Conservation (phyloP, 768 basidiomycete species). For the Kwoniella europaea region DNA sequence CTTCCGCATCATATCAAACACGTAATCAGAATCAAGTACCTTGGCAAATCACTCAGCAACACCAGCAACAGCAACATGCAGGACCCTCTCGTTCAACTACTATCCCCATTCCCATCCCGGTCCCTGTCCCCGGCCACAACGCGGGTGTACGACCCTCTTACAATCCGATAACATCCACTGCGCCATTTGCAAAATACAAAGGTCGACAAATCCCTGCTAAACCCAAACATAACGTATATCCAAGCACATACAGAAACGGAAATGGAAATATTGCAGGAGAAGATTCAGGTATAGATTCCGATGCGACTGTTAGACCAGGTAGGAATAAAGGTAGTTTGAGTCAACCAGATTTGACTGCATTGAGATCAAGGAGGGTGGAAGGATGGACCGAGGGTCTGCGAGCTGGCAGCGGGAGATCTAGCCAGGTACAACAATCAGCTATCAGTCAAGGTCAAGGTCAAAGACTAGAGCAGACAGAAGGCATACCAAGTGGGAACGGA, state of each 20-base stretch:
- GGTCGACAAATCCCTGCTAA: neutral
- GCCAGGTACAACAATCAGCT: too few relatives aligned
- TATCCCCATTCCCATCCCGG: neutral
- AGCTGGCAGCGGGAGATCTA: neutral
- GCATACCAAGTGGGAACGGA: neutral
- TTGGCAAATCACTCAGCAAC: neutral
- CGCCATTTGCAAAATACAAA: neutral
- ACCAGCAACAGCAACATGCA: neutral
- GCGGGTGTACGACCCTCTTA: neutral
- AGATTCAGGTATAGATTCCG: slow-evolving; percentile 22
- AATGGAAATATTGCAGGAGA: neutral
- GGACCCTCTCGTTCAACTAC: slow-evolving; percentile 1
- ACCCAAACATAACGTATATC: neutral
- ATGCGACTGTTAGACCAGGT: slow-evolving; percentile 12
- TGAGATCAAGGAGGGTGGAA: slow-evolving; percentile 22
- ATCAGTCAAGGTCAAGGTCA: too few relatives aligned
- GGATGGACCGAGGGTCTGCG: slow-evolving; percentile 19
- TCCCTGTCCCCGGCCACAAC: neutral
- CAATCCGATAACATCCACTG: neutral
- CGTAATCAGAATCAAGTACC: neutral
- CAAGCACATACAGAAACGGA: neutral
- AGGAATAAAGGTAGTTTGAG: slow-evolving; percentile 19
- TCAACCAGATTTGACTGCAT: slow-evolving; percentile 24
- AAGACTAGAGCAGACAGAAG: too few relatives aligned
- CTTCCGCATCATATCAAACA: neutral